phyloP scores from a whole-genome alignment of 139 green algal species.

The Chlamydomonas incerta region DNA sequence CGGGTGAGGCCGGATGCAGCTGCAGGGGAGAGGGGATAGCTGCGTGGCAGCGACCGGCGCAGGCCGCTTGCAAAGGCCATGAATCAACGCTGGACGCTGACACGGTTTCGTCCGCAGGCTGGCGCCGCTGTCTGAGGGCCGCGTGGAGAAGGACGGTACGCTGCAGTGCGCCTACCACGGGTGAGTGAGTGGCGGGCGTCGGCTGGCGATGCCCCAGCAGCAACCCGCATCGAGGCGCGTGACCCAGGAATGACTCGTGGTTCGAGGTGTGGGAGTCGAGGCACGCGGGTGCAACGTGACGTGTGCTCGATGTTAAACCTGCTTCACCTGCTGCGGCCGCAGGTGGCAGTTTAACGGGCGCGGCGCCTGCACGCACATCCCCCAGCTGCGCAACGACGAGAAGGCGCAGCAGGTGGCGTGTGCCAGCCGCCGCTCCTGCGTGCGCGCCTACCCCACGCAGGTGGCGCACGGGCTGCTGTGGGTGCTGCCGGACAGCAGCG shows the following conservation, averaged over 20 bases:
- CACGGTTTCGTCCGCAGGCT: slow-evolving; percentile 34
- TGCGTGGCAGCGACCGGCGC: background rate
- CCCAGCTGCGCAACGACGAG: slow-evolving; percentile 41
- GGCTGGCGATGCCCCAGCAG: no score
- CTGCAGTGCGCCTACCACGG: slow-evolving; percentile 64
- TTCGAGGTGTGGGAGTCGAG: no score
- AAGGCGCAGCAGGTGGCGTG: slow-evolving; percentile 29
- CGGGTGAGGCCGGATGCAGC: no score
- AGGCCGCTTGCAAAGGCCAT: background rate
- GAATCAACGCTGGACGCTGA: background rate
- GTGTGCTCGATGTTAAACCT: no score
- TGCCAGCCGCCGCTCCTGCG: slow-evolving; percentile 30
- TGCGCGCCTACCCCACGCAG: slow-evolving; percentile 33
- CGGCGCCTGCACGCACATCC: slow-evolving; percentile 53
- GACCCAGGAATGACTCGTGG: no score
- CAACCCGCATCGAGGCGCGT: no score
- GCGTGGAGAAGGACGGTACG: slow-evolving; percentile 56
- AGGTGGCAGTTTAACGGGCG: slow-evolving; percentile 51
- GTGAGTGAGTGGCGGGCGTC: no score
- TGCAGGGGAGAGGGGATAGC: background rate
- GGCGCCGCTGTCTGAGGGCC: slow-evolving; percentile 56
- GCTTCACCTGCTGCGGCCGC: no score
- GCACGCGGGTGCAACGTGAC: no score
- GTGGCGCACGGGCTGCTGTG: slow-evolving; percentile 41
- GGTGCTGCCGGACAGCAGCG: slow-evolving; percentile 24